Evolutionary conservation across 176 grass and related monocot species (phyloP).

Genomic region (Hsuehochloa calcarea): DNA sequence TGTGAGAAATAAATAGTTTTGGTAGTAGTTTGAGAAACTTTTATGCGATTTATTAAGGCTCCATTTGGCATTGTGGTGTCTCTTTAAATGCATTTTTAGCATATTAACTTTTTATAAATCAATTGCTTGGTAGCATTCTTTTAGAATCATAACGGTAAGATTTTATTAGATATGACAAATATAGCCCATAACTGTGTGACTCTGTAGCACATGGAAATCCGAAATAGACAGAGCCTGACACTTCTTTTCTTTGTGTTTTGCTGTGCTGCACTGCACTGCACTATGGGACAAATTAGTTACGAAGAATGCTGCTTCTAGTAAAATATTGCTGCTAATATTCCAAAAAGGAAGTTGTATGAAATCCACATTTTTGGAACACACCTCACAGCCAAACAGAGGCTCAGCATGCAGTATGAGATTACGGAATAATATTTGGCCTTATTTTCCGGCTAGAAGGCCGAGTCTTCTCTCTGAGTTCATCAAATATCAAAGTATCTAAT

Average conservation of each 20-base stretch:
- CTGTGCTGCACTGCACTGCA: not conserved
- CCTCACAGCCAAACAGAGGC: not conserved
- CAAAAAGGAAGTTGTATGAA: not conserved
- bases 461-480: not conserved
- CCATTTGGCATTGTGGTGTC: not conserved
- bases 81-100: not conserved
- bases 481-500: not conserved
- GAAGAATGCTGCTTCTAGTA: not conserved
- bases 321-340: not conserved
- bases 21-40: not conserved
- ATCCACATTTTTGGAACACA: not conserved
- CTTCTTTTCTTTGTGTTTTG: not conserved
- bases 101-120: not conserved
- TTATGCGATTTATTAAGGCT: not conserved
- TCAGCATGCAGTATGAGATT: not conserved
- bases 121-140: not conserved
- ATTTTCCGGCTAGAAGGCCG: not conserved
- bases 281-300: not conserved
- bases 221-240: not conserved
- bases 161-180: not conserved
- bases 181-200: not conserved
- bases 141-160: not conserved
- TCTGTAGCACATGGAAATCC: not conserved
- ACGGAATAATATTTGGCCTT: not conserved
- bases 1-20: not conserved